These are phyloP conservation scores for Chlorophyllum brunneum DNA, from an alignment of 768 basidiomycete species.

Conservation along the genomic window DNA sequence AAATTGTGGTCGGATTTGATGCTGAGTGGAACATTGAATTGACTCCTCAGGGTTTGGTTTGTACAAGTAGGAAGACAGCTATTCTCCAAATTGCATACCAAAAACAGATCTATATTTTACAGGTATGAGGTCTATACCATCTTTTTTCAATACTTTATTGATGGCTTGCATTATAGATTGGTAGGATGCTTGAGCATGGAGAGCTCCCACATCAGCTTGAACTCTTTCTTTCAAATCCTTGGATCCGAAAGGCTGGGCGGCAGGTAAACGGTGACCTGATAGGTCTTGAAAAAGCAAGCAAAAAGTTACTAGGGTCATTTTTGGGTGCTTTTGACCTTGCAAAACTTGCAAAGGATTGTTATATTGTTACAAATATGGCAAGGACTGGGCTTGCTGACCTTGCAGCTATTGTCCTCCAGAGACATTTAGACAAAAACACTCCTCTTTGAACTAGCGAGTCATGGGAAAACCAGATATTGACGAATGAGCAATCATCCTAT, in stretches of 20 bases:
- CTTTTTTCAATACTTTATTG: slow-evolving; percentile 7
- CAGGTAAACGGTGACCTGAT: slow-evolving; percentile 21
- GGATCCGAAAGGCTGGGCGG: slow-evolving; percentile 22
- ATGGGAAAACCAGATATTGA: slow-evolving; percentile 16
- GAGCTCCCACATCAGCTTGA: slow-evolving; percentile 16
- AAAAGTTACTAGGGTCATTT: slow-evolving; percentile 15
- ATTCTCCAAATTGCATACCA: slow-evolving; percentile 19
- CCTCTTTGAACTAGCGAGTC: slow-evolving; percentile 14
- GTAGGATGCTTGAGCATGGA: slow-evolving; percentile 13
- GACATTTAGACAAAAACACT: slow-evolving; percentile 17
- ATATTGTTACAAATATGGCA: slow-evolving; percentile 13
- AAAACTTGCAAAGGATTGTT: slow-evolving; percentile 23
- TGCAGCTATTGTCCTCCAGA: slow-evolving; percentile 21
- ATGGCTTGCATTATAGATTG: slow-evolving; percentile 8
- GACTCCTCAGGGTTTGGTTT: slow-evolving; percentile 1
- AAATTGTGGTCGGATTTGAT: slow-evolving; percentile 20
- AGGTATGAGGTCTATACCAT: slow-evolving; percentile 12
- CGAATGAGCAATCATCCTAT: slow-evolving; percentile 11
- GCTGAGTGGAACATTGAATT: slow-evolving; percentile 21
- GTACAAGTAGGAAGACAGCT: slow-evolving; percentile 13
- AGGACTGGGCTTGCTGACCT: slow-evolving; percentile 26
- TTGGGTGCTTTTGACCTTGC: slow-evolving; percentile 25
- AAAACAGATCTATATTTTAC: slow-evolving; percentile 14
- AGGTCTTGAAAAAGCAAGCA: slow-evolving; percentile 16
- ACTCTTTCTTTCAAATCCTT: slow-evolving; percentile 15